A percentile compares a stretch with the other conserved stretches of the same genome.
Evolutionary conservation across 208 protist genomes (phyloP).

Genomic region (Borovskyia barvae): DNA sequence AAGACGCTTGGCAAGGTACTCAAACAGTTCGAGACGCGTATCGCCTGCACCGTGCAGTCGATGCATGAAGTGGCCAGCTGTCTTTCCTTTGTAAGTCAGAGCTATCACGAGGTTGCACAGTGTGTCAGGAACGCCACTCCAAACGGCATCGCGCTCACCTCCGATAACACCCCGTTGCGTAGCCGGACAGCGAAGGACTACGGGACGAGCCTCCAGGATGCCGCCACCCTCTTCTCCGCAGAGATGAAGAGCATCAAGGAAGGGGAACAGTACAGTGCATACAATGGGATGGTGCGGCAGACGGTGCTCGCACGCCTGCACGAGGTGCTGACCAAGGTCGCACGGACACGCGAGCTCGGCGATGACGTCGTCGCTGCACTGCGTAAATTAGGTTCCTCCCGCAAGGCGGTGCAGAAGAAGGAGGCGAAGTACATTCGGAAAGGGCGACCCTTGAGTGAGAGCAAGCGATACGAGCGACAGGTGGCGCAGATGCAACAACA

Average conservation of each 20-base stretch:
- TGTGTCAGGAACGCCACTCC: conserved; percentile 41
- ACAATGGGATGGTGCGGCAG: conserved; percentile 27
- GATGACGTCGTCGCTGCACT: conserved; percentile 16
- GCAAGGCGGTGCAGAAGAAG: conserved; percentile 37
- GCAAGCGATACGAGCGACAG: conserved; percentile 53
- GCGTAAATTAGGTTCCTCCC: conserved; percentile 20
- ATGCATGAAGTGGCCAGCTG: conserved; percentile 32
- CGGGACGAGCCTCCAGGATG: conserved; percentile 22
- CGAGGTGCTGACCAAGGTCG: conserved; percentile 26
- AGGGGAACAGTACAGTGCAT: conserved; percentile 27
- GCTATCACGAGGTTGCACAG: conserved; percentile 45
- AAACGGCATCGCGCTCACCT: conserved; percentile 1
- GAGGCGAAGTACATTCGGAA: conserved; percentile 44
- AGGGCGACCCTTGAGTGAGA: conserved; percentile 32
- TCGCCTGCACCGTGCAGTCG: conserved; percentile 24
- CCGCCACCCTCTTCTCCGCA: conserved; percentile 30
- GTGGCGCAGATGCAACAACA: conserved; percentile 12
- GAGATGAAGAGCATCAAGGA: conserved; percentile 38
- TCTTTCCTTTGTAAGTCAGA: conserved; percentile 33
- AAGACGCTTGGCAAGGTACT: conserved; percentile 35
- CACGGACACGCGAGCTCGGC: conserved; percentile 26
- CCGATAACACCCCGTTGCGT: conserved; percentile 3
- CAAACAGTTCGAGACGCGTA: conserved; percentile 31
- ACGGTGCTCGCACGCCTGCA: conserved; percentile 26
- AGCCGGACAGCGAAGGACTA: conserved; percentile 24